Conservation (phyloP, 768 basidiomycete species). For the Auricularia heimuer region DNA sequence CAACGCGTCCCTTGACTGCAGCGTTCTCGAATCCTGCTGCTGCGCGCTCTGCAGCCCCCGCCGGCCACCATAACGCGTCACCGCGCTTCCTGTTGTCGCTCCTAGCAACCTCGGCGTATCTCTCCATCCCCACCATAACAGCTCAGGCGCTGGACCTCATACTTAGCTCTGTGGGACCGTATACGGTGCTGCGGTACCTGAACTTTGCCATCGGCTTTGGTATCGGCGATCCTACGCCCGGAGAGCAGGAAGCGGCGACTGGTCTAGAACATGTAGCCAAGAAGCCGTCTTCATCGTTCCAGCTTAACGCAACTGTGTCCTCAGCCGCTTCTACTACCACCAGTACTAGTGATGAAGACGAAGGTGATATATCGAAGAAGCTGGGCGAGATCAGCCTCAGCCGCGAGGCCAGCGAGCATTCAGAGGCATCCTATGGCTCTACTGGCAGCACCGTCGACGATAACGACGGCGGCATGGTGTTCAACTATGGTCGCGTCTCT, state of each 20-base stretch:
- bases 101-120: constrained; percentile 77
- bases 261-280: constrained; percentile 52
- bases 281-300: neutral
- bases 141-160: constrained; percentile 66
- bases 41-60: constrained; percentile 27
- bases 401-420: neutral
- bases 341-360: constrained; percentile 16
- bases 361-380: neutral
- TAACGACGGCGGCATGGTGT: constrained; percentile 26
- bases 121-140: constrained; percentile 69
- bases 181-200: constrained; percentile 67
- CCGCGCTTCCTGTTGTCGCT: constrained; percentile 79
- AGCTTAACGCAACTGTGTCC: neutral
- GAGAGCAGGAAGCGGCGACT: constrained; percentile 47
- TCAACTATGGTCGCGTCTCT: constrained; percentile 78
- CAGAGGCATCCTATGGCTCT: neutral
- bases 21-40: constrained; percentile 32
- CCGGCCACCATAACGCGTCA: constrained; percentile 59
- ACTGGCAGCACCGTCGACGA: constrained; percentile 3
- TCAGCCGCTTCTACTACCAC: neutral
- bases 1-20: constrained; percentile 60
- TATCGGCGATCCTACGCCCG: constrained; percentile 32
- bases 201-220: constrained; percentile 71
- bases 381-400: neutral
- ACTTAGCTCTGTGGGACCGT: constrained; percentile 66